Base-by-base conservation (phyloP, 2,329 filamentous ascomycete species). In the Exophiala mesophila region DNA sequence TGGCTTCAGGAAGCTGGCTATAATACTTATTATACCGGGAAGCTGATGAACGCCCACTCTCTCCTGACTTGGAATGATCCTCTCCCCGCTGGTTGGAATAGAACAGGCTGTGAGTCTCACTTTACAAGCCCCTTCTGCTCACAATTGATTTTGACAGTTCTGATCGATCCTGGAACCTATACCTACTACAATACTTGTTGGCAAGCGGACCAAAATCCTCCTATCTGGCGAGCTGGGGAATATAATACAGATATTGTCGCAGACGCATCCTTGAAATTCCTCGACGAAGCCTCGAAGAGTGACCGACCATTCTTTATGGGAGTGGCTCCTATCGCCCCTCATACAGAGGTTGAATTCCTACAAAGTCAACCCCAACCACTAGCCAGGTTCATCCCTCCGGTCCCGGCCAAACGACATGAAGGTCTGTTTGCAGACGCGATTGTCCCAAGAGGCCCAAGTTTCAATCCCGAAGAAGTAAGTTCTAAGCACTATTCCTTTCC, bases 311-410 rank as follows among this genome's bases (percentile, higher is more conserved):
- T 86, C 62, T 86, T 87, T 57, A 58, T 88, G 3, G 73, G 72
- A 0, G 68, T 84, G 5, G 77, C 82, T 0, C 83, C 83, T 0
- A 71, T 82, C 4, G 81, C 77, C 0, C 83, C 83, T 1, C 83
- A 88, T 53, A 72, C 73, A 15, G 77, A 80, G 46, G 63, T 73
- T 2, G 57, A 69, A 17, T 40, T 51, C 35, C 19, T 40, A n/a
- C n/a, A n/a, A n/a, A n/a, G n/a, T n/a, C 26, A 29, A 7, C 36
- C 45, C 23, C 20, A 45, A 50, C 4, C 36, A 5, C 26, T 58
- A 1, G 47, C 47, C 1, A n/a, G n/a, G n/a, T 69, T 75, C 57
- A 64, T 68, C 3, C 67, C 68, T 0, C 79, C 79, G 0, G 67
- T 83, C 12, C 72, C 81, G 0, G 72, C 79, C 0, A 65, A 77